Evolutionary conservation across 768 basidiomycete species (phyloP).

Genomic region (Daedaleopsis sinensis): DNA sequence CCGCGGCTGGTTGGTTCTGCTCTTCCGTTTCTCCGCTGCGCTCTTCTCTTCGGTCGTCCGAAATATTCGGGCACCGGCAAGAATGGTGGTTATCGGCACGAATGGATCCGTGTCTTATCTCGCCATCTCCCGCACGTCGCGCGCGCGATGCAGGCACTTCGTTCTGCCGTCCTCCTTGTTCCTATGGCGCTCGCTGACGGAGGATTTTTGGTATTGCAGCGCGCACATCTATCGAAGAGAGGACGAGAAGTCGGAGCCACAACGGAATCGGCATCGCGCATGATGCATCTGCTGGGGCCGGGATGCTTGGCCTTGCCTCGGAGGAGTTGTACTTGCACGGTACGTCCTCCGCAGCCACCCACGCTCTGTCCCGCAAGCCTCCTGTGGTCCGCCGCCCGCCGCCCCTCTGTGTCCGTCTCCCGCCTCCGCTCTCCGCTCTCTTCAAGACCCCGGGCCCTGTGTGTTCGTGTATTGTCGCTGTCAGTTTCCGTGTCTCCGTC

Average conservation of each 20-base stretch:
- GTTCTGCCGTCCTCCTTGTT: not conserved
- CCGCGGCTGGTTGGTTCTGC: not conserved
- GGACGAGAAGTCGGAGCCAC: constrained; percentile 8
- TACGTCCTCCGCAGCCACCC: not conserved
- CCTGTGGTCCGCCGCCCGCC: not conserved
- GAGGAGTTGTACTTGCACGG: not conserved
- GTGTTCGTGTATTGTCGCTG: constrained; percentile 4
- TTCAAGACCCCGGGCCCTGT: not conserved
- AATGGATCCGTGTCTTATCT: not conserved
- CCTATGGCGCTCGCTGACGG: not conserved
- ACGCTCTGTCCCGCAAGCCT: not conserved
- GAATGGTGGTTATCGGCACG: not conserved
- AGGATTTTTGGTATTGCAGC: not conserved
- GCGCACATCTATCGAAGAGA: constrained; percentile 12
- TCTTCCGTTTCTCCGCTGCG: not conserved
- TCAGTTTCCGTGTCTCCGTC: not conserved
- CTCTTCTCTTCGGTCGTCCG: not conserved
- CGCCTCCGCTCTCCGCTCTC: not conserved
- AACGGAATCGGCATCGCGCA: not conserved
- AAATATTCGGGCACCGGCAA: not conserved
- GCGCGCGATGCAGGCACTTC: not conserved
- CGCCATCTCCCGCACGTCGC: not conserved
- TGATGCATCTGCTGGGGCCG: not conserved
- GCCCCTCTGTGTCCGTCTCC: not conserved
- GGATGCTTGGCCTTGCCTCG: not conserved